phyloP scores from a whole-genome alignment of 2,329 filamentous ascomycete genomes.

The Beauveria medogensis region DNA sequence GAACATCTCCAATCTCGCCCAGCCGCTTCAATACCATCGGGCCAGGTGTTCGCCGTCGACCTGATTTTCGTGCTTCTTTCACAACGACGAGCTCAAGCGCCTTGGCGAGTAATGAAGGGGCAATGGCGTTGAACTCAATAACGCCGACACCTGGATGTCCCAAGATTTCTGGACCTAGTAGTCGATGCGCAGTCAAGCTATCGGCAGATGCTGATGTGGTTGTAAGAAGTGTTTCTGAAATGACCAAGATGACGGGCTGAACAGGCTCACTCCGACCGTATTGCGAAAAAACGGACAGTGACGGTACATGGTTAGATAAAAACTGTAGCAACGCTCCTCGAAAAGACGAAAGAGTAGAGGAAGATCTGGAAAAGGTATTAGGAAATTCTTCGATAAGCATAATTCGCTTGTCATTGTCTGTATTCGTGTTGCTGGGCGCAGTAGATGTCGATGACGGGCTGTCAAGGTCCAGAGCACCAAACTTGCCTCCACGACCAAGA shows the following conservation, averaged over 20 bases:
- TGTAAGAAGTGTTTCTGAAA: slow-evolving; percentile 83
- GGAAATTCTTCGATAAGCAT: slow-evolving; percentile 79
- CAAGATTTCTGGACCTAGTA: slow-evolving; percentile 80
- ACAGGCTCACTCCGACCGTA: slow-evolving; percentile 37
- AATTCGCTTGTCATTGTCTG: slow-evolving; percentile 36
- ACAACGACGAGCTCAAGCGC: slow-evolving; percentile 73
- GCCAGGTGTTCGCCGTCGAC: slow-evolving; percentile 66
- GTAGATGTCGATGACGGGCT: slow-evolving; percentile 20
- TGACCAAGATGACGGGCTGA: slow-evolving; percentile 75
- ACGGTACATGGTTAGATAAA: slow-evolving; percentile 58
- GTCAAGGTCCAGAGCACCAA: slow-evolving; percentile 57
- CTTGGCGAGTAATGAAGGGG: slow-evolving; percentile 75
- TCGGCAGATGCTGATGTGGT: slow-evolving; percentile 79
- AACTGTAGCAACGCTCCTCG: slow-evolving; percentile 68
- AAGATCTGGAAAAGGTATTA: slow-evolving; percentile 61
- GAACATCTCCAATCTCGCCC: slow-evolving; percentile 82
- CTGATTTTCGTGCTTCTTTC: slow-evolving; percentile 77
- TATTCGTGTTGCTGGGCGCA: slow-evolving; percentile 14
- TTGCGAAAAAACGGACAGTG: slow-evolving; percentile 39
- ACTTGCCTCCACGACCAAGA: slow-evolving; percentile 70
- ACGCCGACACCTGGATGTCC: slow-evolving; percentile 69
- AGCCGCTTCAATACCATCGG: slow-evolving; percentile 70
- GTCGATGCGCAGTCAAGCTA: slow-evolving; percentile 83
- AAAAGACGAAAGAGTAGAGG: slow-evolving; percentile 59
- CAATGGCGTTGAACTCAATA: slow-evolving; percentile 91